Base-by-base conservation (phyloP, 164 flowering plant species). In the Umbilicus rupestris region DNA sequence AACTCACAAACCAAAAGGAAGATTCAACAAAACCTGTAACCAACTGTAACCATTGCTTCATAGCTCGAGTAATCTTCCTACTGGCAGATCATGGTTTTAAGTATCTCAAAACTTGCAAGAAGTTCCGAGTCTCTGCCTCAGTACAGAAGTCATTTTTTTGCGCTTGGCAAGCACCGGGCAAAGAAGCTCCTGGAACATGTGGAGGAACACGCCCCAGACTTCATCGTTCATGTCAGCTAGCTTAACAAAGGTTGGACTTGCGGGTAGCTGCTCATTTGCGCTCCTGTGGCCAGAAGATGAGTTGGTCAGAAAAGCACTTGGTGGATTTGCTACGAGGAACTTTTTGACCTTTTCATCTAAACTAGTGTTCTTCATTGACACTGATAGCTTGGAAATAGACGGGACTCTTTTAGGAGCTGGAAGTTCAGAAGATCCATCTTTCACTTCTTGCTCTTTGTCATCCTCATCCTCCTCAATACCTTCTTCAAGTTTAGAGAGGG, bases 61-160 rank as follows among this genome's bases (percentile, higher is more conserved):
- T 28, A 6, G 69, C 70, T 65, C 59, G 41, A 47, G 37, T 46
- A 24, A 12, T 66, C 35, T 20, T 58, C 42, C n/a, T 24, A 15
- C 28, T 30, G 62, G 41, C 60, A 37, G 66, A 58, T 69, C 57
- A 39, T 12, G 11, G 29, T 64, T 52, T 20, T 50, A 55, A 79
- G 83, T 82, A 47, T 7, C 59, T 86, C 90, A 86, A 81, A 86
- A 86, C 79, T 82, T 86, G 86, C 90, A 86, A 16, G 88, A 86
- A 73, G 90, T 86, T 35, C 90, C 90, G 42, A 84, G 87, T 82
- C 88, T 84, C 82, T 83, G 87, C 77, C 49, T 84, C 86, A 79
- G 89, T 2, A 87, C 86, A 42, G 71, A 39, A 14, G 79, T 75
- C 15, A 66, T 66, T 3, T 75, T 70, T 45, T 77, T 83, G 9